Conservation (phyloP, 352 stramenopile species). For the Phytophthora sp. region DNA sequence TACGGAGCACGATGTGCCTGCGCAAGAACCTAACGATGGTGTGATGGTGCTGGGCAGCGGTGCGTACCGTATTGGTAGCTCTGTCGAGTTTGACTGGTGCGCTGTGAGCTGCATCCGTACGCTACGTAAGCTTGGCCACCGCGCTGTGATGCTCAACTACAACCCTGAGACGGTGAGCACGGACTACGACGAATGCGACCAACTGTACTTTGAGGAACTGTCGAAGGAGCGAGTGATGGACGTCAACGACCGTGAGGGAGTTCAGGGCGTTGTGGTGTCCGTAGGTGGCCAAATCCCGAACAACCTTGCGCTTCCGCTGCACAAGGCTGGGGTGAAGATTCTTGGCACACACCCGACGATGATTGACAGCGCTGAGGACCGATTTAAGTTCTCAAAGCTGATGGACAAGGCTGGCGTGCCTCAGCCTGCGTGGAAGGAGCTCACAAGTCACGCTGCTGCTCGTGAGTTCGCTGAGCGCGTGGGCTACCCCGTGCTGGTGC, state of each 20-base stretch:
- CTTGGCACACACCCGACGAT: conserved; percentile 88
- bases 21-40: conserved; percentile 77
- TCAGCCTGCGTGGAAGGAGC: conserved; percentile 82
- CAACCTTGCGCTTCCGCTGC: conserved; percentile 93
- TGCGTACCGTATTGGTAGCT: conserved; percentile 96
- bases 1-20: conserved; percentile 66
- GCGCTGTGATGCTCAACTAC: conserved; percentile 94
- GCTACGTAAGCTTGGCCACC: conserved; percentile 88
- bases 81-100: conserved; percentile 98
- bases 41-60: conserved; percentile 96
- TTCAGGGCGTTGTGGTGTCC: conserved; percentile 92
- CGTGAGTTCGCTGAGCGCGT: conserved; percentile 93
- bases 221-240: conserved; percentile 94
- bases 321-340: conserved; percentile 84
- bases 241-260: conserved; percentile 92
- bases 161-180: conserved; percentile 98
- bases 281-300: conserved; percentile 98
- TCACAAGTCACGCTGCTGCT: conserved; percentile 91
- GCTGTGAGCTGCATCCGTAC: conserved; percentile 94
- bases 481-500: conserved; percentile 96
- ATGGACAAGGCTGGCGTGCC: conserved; percentile 95
- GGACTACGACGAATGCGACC: conserved; percentile 98
- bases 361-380: conserved; percentile 96
- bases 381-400: conserved; percentile 94
- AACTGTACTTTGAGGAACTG: conserved; percentile 98